Conservation (phyloP, 345 rosid species). For the Bruguiera parviflora region DNA sequence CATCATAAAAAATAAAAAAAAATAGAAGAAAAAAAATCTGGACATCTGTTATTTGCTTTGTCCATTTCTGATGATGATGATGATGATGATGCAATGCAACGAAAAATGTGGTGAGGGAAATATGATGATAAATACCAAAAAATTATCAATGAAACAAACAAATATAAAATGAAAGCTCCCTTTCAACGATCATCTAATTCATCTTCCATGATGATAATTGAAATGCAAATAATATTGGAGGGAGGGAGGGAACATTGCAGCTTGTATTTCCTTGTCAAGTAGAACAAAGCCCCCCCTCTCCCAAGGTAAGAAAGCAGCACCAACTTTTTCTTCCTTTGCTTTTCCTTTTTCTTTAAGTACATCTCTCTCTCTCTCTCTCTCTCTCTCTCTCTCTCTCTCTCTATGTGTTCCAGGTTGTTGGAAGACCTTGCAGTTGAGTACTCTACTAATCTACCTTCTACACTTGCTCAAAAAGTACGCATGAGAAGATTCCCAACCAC, state of each 20-base stretch:
- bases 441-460: slow-evolving; percentile 35
- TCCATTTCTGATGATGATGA: neutral
- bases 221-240: slow-evolving; percentile 18
- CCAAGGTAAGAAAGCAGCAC: slow-evolving; percentile 37
- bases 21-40: neutral
- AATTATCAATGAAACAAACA: neutral
- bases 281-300: slow-evolving; percentile 17
- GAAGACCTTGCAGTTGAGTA: slow-evolving; percentile 45
- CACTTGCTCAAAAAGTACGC: slow-evolving; percentile 40
- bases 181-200: slow-evolving; percentile 46
- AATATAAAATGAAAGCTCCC: slow-evolving; percentile 49
- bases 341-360: slow-evolving; percentile 68
- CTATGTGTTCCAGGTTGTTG: slow-evolving; percentile 36
- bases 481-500: slow-evolving; percentile 20
- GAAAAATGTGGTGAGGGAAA: slow-evolving; percentile 12
- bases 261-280: slow-evolving; percentile 35
- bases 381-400: slow-evolving; percentile 21
- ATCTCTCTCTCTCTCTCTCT: slow-evolving; percentile 36
- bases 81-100: neutral
- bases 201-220: slow-evolving; percentile 14
- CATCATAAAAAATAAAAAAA: too few relatives aligned
- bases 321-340: slow-evolving; percentile 26
- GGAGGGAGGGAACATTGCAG: slow-evolving; percentile 20
- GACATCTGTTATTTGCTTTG: neutral
- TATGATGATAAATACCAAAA: neutral